Evolutionary conservation across 192 early-diverging fungal genomes (phyloP).

Genomic region (Coemansia reversa): DNA sequence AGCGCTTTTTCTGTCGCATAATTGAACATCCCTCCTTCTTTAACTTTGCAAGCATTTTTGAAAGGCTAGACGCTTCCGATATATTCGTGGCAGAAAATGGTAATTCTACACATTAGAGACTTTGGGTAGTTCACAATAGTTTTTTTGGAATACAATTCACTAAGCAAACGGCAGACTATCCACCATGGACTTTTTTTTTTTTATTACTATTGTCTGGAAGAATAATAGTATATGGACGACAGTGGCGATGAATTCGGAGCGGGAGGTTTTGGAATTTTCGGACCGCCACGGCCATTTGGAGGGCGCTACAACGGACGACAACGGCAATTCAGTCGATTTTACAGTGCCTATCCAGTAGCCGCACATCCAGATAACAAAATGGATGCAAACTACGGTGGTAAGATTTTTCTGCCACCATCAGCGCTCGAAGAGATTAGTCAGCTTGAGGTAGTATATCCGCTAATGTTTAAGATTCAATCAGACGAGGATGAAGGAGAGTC

Average conservation of each 20-base stretch:
- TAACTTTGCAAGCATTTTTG: background rate
- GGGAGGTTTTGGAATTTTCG: constrained; percentile 16
- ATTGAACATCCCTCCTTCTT: background rate
- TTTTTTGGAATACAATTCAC: background rate
- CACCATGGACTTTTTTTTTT: background rate
- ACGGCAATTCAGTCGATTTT: constrained; percentile 34
- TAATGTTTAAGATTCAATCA: constrained; percentile 85
- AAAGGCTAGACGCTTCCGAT: background rate
- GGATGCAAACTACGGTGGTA: constrained; percentile 52
- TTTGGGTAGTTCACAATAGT: background rate
- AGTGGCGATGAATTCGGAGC: constrained; percentile 27
- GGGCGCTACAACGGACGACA: constrained; percentile 8
- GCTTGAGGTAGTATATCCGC: constrained; percentile 87
- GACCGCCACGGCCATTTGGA: constrained; percentile 2
- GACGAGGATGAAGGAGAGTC: constrained; percentile 30
- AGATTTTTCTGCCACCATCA: constrained; percentile 52
- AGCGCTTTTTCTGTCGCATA: no score
- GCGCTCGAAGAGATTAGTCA: constrained; percentile 60
- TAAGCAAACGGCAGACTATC: background rate
- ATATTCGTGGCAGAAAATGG: background rate
- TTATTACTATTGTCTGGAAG: background rate
- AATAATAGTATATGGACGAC: constrained; percentile 27
- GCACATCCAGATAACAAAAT: constrained; percentile 35
- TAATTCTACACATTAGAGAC: background rate
- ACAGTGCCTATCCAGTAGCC: constrained; percentile 48